These are phyloP conservation scores for Fraxinus ornus DNA, from an alignment of 305 asterid species.

Conservation along the genomic window DNA sequence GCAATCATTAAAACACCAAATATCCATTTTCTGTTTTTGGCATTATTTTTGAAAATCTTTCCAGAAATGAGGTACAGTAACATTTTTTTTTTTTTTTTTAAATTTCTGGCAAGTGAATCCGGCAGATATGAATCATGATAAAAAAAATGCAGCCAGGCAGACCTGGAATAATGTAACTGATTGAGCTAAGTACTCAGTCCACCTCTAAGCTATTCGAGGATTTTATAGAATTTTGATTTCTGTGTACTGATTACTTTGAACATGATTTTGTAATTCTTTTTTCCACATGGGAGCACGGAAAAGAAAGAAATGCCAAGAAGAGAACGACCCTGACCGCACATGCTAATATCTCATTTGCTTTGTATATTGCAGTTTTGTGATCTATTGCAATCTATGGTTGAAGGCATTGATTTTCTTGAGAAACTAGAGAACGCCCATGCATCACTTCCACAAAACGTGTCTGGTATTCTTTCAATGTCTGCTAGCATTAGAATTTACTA, in stretches of 20 bases:
- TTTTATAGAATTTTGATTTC: slow-evolving; percentile 12
- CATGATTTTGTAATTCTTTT: slow-evolving; percentile 3
- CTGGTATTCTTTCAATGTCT: slow-evolving; percentile 47
- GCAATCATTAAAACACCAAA: not conserved
- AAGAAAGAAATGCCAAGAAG: slow-evolving; percentile 9
- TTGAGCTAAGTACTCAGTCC: slow-evolving; percentile 5
- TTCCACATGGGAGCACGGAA: not conserved
- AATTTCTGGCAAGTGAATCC: not conserved
- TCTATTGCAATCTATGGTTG: slow-evolving; percentile 78
- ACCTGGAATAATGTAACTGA: not conserved
- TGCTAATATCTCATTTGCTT: slow-evolving; percentile 21
- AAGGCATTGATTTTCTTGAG: slow-evolving; percentile 77
- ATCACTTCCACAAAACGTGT: slow-evolving; percentile 49
- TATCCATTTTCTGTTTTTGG: not conserved
- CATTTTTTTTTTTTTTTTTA: not conserved
- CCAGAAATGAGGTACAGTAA: not conserved
- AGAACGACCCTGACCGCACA: not conserved
- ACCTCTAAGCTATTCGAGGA: slow-evolving; percentile 15
- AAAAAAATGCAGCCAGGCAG: not conserved
- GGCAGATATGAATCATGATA: not conserved
- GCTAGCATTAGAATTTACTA: slow-evolving; percentile 10
- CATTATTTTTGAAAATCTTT: not conserved
- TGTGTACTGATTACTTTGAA: slow-evolving; percentile 13
- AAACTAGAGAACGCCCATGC: slow-evolving; percentile 75
- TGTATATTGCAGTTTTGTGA: slow-evolving; percentile 59